Evolutionary conservation across 2,329 filamentous ascomycete genomes (phyloP), one percentile per base, ranked within the genome.

Genomic region (Pestalotiopsis sp.): DNA sequence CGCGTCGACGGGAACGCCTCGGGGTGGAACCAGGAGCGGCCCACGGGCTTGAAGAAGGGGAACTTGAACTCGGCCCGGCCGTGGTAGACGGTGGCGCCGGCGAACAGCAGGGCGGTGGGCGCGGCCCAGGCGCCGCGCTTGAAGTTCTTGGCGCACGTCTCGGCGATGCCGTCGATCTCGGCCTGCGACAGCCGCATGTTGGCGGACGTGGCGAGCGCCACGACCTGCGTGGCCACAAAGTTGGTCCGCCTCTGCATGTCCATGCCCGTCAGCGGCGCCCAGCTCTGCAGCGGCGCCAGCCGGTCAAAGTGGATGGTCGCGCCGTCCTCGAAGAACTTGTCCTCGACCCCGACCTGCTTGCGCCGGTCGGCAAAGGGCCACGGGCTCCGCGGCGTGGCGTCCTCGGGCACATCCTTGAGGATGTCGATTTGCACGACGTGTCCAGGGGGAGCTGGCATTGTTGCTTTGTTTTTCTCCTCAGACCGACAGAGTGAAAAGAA

Each of bases 11-110:
- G 79, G 59, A 81, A 82, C 13, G 68, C 65, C 38, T 66, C 38
- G 9, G 80, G 79, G 66, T 79, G 73, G 49, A 80, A 79, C 36
- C 61, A 72, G 4, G 38, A 12, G 23, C 68, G 63, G 49, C 75
- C 72, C 59, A 79, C 78, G 2, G 82, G 81, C 49, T 73, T 76
- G 73, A 78, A 81, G 56, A 84, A 77, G 17, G 83, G 82, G 71
- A 85, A 84, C 5, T 76, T 78, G 72, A 80, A 83, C 3, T 74
- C 79, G 23, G 71, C 71, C 56, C 79, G 77, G 4, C 76, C 75
- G 11, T 72, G 69, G 41, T 74, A 78, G 1, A 80, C 69, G 64
- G 79, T 38, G 59, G 69, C 72, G 2, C 65, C 68, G 5, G 79
- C 75, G 1, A 77, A 14, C 20, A 68, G 73, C 0, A 72, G 1